Conservation (phyloP, 306 rosid genomes). For the Lathyrus oleraceus region DNA sequence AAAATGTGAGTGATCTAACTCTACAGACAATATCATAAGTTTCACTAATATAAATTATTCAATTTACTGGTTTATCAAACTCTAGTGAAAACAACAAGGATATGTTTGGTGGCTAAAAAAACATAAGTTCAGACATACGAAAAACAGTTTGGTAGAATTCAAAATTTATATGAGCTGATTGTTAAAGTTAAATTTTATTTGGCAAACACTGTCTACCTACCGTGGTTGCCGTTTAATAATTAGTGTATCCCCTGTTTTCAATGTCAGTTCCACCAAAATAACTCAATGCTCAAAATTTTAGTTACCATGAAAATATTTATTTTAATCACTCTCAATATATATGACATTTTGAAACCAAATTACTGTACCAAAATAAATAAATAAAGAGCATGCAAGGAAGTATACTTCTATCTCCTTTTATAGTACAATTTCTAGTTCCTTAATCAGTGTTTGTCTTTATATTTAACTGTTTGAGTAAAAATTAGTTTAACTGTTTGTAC, state of each 20-base stretch:
- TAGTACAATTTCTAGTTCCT: too few relatives aligned
- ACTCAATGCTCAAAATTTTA: neutral
- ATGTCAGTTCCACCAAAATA: slow-evolving; percentile 13
- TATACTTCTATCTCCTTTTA: too few relatives aligned
- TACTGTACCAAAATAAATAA: neutral
- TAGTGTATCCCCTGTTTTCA: too few relatives aligned
- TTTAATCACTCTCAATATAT: neutral
- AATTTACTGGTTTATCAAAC: slow-evolving; percentile 22
- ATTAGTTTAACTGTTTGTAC: too few relatives aligned
- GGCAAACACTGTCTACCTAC: neutral
- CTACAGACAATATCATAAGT: slow-evolving; percentile 16
- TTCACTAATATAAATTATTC: slow-evolving; percentile 8
- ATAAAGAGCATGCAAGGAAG: too few relatives aligned
- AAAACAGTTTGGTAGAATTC: neutral
- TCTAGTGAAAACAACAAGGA: slow-evolving; percentile 1
- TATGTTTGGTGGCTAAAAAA: neutral
- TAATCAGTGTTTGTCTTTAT: too few relatives aligned
- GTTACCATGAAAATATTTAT: neutral
- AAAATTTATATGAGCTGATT: slow-evolving; percentile 9
- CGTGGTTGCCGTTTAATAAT: too few relatives aligned
- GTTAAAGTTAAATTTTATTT: neutral
- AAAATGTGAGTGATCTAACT: slow-evolving; percentile 63
- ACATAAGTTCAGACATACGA: too few relatives aligned
- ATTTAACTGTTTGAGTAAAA: too few relatives aligned
- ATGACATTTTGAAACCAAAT: neutral